Evolutionary conservation across 306 rosid genomes (phyloP).

Genomic region (Trifolium repens): DNA sequence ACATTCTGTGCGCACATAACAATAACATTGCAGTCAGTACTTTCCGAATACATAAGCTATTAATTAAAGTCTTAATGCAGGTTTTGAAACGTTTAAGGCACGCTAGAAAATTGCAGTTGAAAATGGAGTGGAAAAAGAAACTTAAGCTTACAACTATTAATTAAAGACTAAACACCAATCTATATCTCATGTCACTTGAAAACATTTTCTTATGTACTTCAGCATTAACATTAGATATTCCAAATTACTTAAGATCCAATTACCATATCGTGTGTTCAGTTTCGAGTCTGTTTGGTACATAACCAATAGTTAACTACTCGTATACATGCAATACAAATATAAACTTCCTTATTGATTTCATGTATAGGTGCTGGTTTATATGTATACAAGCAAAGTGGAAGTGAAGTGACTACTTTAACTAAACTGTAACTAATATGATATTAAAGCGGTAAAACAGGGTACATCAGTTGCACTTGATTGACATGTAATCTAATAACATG

Average conservation of each 20-base stretch:
- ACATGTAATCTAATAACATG: neutral
- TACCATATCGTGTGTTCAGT: neutral
- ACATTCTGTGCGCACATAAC: slow-evolving; percentile 51
- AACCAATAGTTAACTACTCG: neutral
- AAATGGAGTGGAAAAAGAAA: neutral
- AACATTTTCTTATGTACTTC: too few species aligned
- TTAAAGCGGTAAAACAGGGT: neutral
- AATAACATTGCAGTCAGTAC: slow-evolving; percentile 38
- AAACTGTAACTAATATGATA: neutral
- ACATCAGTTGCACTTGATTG: neutral
- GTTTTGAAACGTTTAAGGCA: neutral
- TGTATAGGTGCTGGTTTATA: neutral
- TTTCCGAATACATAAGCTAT: neutral
- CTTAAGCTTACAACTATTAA: neutral
- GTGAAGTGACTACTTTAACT: slow-evolving; percentile 8
- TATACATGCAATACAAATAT: neutral
- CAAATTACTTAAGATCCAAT: neutral
- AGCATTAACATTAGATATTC: neutral
- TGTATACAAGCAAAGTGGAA: neutral
- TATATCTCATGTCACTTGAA: too few species aligned
- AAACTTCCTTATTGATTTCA: neutral
- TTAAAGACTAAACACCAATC: slow-evolving; percentile 21
- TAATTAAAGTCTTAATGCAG: neutral
- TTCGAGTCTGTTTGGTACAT: slow-evolving; percentile 1
- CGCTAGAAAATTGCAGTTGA: neutral